Percentiles rank a stretch among this genome's conserved stretches.
phyloP scores from a whole-genome alignment of 2,329 filamentous ascomycete species.

The Sodiomyces alkalinus region DNA sequence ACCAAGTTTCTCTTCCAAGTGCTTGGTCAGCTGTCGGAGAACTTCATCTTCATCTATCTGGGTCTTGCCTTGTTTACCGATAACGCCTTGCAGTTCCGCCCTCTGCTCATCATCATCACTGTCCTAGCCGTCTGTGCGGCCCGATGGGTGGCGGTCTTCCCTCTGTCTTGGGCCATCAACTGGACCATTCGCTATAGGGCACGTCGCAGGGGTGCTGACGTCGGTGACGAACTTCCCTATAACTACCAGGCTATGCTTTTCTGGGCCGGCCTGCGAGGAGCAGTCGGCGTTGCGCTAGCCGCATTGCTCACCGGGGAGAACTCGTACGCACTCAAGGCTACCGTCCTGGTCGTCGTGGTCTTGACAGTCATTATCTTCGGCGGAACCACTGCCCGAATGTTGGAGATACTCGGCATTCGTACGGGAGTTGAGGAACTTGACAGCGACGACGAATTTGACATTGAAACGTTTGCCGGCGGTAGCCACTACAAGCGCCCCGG shows the following conservation, averaged over 20 bases:
- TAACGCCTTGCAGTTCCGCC: slow-evolving; percentile 74
- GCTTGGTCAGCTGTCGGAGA: slow-evolving; percentile 87
- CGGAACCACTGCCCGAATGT: slow-evolving; percentile 91
- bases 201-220: slow-evolving; percentile 54
- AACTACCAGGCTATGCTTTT: slow-evolving; percentile 99
- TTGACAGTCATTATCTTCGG: slow-evolving; percentile 98
- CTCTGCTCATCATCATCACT: slow-evolving; percentile 86
- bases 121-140: slow-evolving; percentile 84
- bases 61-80: slow-evolving; percentile 92
- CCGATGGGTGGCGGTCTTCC: slow-evolving; percentile 88
- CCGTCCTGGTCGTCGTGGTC: slow-evolving; percentile 93
- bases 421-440: slow-evolving; percentile 95
- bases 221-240: slow-evolving; percentile 77
- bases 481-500: slow-evolving; percentile 72
- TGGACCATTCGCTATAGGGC: slow-evolving; percentile 83
- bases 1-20: slow-evolving; percentile 97
- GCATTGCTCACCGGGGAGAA: slow-evolving; percentile 76
- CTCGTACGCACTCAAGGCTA: slow-evolving; percentile 71
- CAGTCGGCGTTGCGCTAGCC: slow-evolving; percentile 87
- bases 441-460: slow-evolving; percentile 97
- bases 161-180: slow-evolving; percentile 78
- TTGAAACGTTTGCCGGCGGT: slow-evolving; percentile 58
- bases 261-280: slow-evolving; percentile 91
- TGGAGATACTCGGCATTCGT: slow-evolving; percentile 91
- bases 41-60: slow-evolving; percentile 99